Conservation (phyloP, 2,329 filamentous ascomycete genomes). For the Pseudopithomyces maydicus region DNA sequence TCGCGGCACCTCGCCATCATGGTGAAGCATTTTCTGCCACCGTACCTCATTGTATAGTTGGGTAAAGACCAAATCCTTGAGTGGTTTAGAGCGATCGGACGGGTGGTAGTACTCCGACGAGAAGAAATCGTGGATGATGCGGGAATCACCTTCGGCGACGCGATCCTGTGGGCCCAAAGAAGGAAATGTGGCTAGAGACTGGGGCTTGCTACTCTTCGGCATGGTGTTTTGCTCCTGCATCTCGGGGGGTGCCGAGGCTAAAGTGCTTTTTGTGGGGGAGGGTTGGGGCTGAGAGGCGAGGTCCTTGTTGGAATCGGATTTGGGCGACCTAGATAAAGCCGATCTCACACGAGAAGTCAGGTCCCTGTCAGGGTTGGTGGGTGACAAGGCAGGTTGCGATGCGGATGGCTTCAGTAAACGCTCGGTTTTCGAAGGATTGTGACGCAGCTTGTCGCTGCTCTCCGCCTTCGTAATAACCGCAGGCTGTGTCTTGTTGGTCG, state of each 20-base stretch:
- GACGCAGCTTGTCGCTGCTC: conserved; percentile 33
- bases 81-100: conserved; percentile 35
- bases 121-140: conserved; percentile 73
- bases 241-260: background rate
- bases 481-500: conserved; percentile 1
- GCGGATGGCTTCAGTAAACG: conserved; percentile 33
- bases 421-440: conserved; percentile 25
- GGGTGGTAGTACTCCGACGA: conserved; percentile 45
- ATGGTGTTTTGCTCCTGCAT: conserved; percentile 8
- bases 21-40: conserved; percentile 93
- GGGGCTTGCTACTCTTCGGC: conserved; percentile 37
- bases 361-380: conserved; percentile 23
- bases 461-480: conserved; percentile 30
- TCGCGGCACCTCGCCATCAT: conserved; percentile 87
- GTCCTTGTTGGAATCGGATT: conserved; percentile 28
- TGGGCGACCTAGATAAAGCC: conserved; percentile 29
- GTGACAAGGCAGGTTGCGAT: conserved; percentile 33
- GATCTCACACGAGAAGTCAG: conserved; percentile 34
- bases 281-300: conserved; percentile 5
- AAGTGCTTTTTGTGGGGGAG: conserved; percentile 4
- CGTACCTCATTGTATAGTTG: conserved; percentile 73
- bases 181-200: conserved; percentile 45
- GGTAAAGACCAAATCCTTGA: conserved; percentile 69
- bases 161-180: conserved; percentile 55
- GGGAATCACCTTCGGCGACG: conserved; percentile 82